A percentile compares a stretch with the other conserved stretches of the same genome.
Evolutionary conservation across 768 basidiomycete species (phyloP).

Genomic region (Suillus weaverae): DNA sequence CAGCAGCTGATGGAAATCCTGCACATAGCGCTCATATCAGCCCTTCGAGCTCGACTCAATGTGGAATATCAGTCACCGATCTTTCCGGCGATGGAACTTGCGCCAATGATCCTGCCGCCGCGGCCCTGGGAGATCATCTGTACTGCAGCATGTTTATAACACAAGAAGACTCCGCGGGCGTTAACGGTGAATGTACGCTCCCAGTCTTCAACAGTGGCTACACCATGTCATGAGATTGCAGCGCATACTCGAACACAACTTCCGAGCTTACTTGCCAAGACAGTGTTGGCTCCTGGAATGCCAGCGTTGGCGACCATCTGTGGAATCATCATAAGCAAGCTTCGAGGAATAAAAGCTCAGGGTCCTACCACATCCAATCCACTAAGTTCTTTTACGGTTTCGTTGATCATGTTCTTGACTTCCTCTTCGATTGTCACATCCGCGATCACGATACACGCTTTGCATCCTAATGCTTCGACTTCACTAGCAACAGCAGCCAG

Average conservation of each 20-base stretch:
- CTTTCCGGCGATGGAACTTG: constrained; percentile 3
- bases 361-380: constrained; percentile 16
- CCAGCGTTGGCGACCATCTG: constrained; percentile 26
- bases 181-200: constrained; percentile 31
- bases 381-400: constrained; percentile 12
- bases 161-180: constrained; percentile 31
- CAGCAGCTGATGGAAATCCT: constrained; percentile 12
- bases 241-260: neutral
- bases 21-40: neutral
- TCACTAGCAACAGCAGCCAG: constrained; percentile 15
- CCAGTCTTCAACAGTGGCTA: constrained; percentile 24
- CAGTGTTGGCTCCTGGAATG: constrained; percentile 6
- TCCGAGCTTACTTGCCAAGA: neutral
- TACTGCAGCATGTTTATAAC: constrained; percentile 20
- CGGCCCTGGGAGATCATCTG: constrained; percentile 18
- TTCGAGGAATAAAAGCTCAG: neutral
- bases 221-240: neutral
- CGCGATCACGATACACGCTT: constrained; percentile 2
- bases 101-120: constrained; percentile 11
- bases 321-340: neutral
- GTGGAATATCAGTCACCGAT: neutral
- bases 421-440: constrained; percentile 18
- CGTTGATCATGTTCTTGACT: constrained; percentile 15
- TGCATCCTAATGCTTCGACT: constrained; percentile 13
- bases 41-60: neutral